phyloP scores from a whole-genome alignment of 192 early-diverging fungal genomes.

The Backusella macrospora region DNA sequence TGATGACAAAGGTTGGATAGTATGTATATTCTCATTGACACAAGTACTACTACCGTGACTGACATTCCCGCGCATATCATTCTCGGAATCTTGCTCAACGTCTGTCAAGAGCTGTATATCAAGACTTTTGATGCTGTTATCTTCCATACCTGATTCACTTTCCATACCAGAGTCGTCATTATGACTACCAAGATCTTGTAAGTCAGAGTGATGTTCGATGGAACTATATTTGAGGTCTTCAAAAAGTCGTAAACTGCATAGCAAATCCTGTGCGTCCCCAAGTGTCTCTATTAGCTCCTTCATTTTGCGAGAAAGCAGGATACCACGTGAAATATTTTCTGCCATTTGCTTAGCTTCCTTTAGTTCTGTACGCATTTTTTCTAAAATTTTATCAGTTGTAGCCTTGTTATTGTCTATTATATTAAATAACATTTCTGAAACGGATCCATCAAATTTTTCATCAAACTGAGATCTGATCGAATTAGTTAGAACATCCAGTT shows the following conservation, averaged over 20 bases:
- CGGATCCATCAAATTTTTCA: neutral
- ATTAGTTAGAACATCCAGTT: neutral
- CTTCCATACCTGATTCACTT: neutral
- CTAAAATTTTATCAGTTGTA: neutral
- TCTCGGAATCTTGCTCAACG: neutral
- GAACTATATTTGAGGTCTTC: neutral
- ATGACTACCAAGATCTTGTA: neutral
- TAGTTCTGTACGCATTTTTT: neutral
- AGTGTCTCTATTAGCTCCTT: constrained; percentile 15
- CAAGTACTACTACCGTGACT: constrained; percentile 4
- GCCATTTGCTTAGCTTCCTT: constrained; percentile 26
- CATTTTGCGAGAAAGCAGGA: constrained; percentile 22
- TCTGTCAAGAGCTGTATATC: neutral
- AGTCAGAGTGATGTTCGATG: neutral
- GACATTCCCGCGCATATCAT: constrained; percentile 3
- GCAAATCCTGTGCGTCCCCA: constrained; percentile 21
- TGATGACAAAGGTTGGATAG: constrained; percentile 7
- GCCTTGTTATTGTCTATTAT: neutral
- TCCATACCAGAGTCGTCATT: constrained; percentile 2
- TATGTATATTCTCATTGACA: constrained; percentile 10
- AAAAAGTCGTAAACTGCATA: neutral
- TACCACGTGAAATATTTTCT: neutral
- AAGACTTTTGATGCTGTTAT: neutral
- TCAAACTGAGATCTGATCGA: neutral
- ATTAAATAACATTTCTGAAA: constrained; percentile 1